Evolutionary conservation across 2,329 filamentous ascomycete species (phyloP).

Genomic region (Trichoderma oligosporum): DNA sequence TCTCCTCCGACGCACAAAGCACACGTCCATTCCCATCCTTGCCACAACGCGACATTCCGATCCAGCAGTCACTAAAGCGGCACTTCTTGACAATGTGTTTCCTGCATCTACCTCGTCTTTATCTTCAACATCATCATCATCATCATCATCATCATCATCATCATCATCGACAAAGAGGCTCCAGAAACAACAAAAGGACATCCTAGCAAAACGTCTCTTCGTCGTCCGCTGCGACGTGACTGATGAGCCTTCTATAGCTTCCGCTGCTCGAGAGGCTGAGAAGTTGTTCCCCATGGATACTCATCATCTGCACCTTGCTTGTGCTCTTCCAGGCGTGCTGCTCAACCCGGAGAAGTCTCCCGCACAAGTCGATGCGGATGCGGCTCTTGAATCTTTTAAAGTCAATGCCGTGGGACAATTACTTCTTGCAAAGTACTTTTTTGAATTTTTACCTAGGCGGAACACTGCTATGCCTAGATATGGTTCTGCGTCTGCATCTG

Average conservation of each 20-base stretch:
- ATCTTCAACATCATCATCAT: neutral
- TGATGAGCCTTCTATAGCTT: conserved; percentile 60
- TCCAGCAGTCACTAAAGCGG: conserved; percentile 33
- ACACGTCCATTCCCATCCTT: conserved; percentile 46
- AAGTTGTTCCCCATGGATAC: conserved; percentile 48
- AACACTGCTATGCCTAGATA: conserved; percentile 30
- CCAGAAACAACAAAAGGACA: neutral
- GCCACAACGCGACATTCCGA: conserved; percentile 40
- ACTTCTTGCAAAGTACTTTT: conserved; percentile 73
- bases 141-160: neutral
- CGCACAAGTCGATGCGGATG: conserved; percentile 56
- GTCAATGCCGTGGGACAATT: conserved; percentile 73
- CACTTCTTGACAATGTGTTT: conserved; percentile 32
- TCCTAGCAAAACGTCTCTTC: conserved; percentile 36
- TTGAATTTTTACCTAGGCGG: conserved; percentile 62
- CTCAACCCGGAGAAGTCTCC: conserved; percentile 66
- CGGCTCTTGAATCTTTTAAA: conserved; percentile 64
- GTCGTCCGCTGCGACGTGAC: conserved; percentile 44
- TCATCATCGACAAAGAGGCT: neutral
- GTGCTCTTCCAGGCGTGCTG: conserved; percentile 68
- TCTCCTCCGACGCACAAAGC: conserved; percentile 41
- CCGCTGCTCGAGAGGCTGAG: conserved; percentile 50
- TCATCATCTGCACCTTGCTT: conserved; percentile 63
- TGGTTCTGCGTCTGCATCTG: neutral
- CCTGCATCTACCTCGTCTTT: neutral